Base-by-base conservation (phyloP, 768 basidiomycete species). In the Leucosporidium creatinivorum region DNA sequence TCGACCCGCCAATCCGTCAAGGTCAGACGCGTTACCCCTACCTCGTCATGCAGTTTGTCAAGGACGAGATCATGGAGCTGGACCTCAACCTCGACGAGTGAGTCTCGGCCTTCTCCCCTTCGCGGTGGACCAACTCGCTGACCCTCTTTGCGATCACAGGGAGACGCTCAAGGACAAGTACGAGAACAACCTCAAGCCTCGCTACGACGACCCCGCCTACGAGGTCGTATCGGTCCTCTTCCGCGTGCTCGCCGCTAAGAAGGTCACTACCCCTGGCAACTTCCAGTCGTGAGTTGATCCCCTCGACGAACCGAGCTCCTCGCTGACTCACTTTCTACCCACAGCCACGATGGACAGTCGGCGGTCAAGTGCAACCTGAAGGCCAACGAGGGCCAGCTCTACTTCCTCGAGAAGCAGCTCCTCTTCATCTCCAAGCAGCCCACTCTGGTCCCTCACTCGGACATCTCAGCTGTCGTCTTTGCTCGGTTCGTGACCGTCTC, bases 301-400 rank as follows among this genome's bases (percentile, higher is more conserved):
- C 63, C 31, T 56, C 23, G 9, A 7, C 4, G 66, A 64, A 28
- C 71, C 28, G 23, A 3, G 19, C 21, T 21, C 4, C 15, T 63
- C 25, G 31, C 48, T n/a, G 57, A 63, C 30, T 30, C 52, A 36
- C 28, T 57, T 4, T 15, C 47, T 26, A 18, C 47, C 4, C n/a
- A 15, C 70, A 94, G 92, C 73, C 90, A 89, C 36, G 87, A 88
- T 73, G 91, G 92, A 5, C 88, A 92, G 71, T 88, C 89, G 21
- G 91, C 91, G n/a, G 87, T 99, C 80, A 98, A 98, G 80, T 92
- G 91, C 74, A 96, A 97, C 78, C 83, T 98, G 73, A 98, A 98
- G 80, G 96, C 96, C 54, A 84, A 89, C 5, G 92, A 94, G 78
- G 96, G 96, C 68, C 93, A 97, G 77, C 85, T 99, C 39, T 98